phyloP scores from a whole-genome alignment of 1,284 basidiomycete genomes.

The Pholiota adiposa region DNA sequence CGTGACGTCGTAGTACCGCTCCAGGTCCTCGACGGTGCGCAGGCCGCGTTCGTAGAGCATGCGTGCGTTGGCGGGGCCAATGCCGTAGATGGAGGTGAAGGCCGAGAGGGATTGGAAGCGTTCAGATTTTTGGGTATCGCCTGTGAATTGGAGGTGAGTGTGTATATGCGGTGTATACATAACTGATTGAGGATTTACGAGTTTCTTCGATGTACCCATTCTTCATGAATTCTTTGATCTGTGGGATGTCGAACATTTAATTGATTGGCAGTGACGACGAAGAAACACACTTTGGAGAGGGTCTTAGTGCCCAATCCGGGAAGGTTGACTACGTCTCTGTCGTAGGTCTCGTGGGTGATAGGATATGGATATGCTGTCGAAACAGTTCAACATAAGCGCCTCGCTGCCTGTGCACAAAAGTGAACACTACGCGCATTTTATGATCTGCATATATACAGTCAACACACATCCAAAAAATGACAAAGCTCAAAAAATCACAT shows the following conservation, averaged over 20 bases:
- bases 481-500: constrained; percentile 26
- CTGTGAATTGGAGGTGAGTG: constrained; percentile 34
- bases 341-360: constrained; percentile 46
- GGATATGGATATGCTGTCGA: constrained; percentile 62
- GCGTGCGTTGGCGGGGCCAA: constrained; percentile 71
- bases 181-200: constrained; percentile 43
- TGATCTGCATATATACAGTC: constrained; percentile 38
- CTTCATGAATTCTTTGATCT: constrained; percentile 68
- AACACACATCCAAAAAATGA: not conserved
- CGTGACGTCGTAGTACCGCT: constrained; percentile 62
- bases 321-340: constrained; percentile 53
- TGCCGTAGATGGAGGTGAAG: constrained; percentile 72
- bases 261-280: not conserved
- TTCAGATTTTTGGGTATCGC: constrained; percentile 46
- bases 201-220: constrained; percentile 63
- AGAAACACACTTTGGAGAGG: constrained; percentile 50
- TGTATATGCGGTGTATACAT: not conserved
- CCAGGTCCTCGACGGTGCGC: constrained; percentile 64
- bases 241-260: not conserved
- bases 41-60: constrained; percentile 64
- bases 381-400: not conserved
- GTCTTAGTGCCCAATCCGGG: constrained; percentile 69
- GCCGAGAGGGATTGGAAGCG: constrained; percentile 59
- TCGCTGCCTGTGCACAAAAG: too few species aligned
- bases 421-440: constrained; percentile 56